A percentile compares a stretch with the other conserved stretches of the same genome.
These are phyloP conservation scores for Trapa incisa DNA, from an alignment of 345 rosid genomes.

Conservation along the genomic window DNA sequence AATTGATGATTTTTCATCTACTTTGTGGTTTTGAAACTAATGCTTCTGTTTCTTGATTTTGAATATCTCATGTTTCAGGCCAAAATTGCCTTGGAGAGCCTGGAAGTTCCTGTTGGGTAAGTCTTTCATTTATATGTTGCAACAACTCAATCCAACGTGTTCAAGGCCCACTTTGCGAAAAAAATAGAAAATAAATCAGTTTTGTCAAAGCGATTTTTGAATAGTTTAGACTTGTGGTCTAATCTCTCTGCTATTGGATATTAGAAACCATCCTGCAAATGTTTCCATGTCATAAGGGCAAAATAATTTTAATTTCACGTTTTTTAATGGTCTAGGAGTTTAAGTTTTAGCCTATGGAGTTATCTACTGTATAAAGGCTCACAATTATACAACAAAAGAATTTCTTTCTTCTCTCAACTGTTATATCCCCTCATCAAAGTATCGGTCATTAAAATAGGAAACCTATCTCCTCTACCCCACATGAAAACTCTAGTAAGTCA, in stretches of 20 bases:
- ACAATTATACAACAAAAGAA: neutral
- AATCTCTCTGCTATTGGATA: neutral
- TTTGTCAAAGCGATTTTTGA: neutral
- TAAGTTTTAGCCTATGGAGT: neutral
- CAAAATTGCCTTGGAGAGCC: slow-evolving; percentile 55
- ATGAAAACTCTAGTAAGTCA: too few species aligned
- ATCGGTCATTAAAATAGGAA: too few species aligned
- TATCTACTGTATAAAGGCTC: neutral
- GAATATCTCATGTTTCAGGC: slow-evolving; percentile 30
- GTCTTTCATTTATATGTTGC: neutral
- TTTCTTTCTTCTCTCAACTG: neutral
- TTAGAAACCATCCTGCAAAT: neutral
- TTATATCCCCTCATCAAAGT: neutral
- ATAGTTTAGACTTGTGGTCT: neutral
- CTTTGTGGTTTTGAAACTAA: neutral
- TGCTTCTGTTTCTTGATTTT: neutral
- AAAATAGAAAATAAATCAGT: neutral
- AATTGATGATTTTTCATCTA: neutral
- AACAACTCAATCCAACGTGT: neutral
- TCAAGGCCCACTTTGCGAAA: neutral
- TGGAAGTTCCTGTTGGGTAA: slow-evolving; percentile 84
- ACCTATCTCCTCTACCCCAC: too few species aligned
- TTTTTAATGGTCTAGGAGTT: neutral
- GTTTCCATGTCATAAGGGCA: neutral
- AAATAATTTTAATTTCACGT: neutral